Conservation (phyloP, 129 eudicot species). For the Helianthus tuberosus region DNA sequence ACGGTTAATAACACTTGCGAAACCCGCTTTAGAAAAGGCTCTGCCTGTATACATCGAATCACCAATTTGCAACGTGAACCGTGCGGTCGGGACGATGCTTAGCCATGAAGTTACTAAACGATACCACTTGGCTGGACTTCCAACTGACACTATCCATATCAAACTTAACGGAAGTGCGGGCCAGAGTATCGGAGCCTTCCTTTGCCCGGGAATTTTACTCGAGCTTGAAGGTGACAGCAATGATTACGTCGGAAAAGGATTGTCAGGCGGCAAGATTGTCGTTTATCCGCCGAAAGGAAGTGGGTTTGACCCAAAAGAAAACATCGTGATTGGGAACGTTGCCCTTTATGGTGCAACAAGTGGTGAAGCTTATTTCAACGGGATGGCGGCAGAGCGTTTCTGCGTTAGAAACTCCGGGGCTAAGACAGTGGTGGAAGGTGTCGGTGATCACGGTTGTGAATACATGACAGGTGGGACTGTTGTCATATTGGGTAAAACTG, state of each 20-base stretch:
- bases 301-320: slow-evolving; percentile 88
- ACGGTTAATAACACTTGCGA: slow-evolving; percentile 61
- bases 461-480: slow-evolving; percentile 98
- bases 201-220: slow-evolving; percentile 84
- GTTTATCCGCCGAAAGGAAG: slow-evolving; percentile 94
- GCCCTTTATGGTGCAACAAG: slow-evolving; percentile 92
- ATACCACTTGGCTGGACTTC: slow-evolving; percentile 72
- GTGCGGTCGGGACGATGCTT: slow-evolving; percentile 98
- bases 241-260: slow-evolving; percentile 96
- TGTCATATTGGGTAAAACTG: slow-evolving; percentile 87
- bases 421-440: slow-evolving; percentile 96
- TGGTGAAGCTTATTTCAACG: slow-evolving; percentile 97
- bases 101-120: slow-evolving; percentile 97
- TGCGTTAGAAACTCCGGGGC: slow-evolving; percentile 98
- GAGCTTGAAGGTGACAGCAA: slow-evolving; percentile 99
- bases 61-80: slow-evolving; percentile 80
- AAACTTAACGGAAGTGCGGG: slow-evolving; percentile 96
- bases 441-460: slow-evolving; percentile 99
- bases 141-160: slow-evolving; percentile 83
- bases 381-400: slow-evolving; percentile 98
- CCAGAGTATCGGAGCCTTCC: slow-evolving; percentile 96
- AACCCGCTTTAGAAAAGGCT: slow-evolving; percentile 75
- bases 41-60: slow-evolving; percentile 91
- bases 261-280: slow-evolving; percentile 89
- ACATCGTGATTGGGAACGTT: slow-evolving; percentile 93